A percentile compares a stretch with the other conserved stretches of the same genome.
Conservation (phyloP, 106 monocot genomes). For the Allium fistulosum region DNA sequence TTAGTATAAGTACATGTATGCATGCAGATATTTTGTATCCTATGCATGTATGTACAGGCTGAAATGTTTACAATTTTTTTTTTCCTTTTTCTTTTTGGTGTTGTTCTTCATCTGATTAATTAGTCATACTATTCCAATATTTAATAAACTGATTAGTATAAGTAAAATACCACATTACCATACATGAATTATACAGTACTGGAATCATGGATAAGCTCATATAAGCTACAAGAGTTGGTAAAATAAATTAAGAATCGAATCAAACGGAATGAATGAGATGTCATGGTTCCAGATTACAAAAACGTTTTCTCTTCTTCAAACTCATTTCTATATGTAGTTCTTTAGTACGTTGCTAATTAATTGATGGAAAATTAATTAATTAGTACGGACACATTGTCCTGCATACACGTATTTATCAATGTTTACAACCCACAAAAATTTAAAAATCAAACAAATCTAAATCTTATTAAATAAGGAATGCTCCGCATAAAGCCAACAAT, state of each 20-base stretch:
- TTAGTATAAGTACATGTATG: no score
- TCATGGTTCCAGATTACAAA: constrained; percentile 3
- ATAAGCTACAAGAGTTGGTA: background rate
- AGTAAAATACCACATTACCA: no score
- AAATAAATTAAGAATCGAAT: background rate
- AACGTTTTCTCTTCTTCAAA: background rate
- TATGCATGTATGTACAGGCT: no score
- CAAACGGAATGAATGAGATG: background rate
- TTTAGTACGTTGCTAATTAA: background rate
- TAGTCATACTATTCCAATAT: no score
- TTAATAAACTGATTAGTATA: no score
- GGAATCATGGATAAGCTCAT: no score
- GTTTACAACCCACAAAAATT: background rate
- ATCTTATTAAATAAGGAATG: constrained; percentile 4
- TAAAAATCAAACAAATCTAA: constrained; percentile 1
- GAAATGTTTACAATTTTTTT: no score
- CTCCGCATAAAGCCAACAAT: background rate
- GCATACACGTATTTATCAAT: background rate
- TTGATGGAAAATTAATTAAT: background rate
- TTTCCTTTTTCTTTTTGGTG: no score
- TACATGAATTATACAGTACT: no score
- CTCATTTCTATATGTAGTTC: background rate
- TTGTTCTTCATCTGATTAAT: no score
- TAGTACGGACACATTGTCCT: background rate
- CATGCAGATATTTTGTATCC: no score